Evolutionary conservation across 2,329 filamentous ascomycete species (phyloP).

Genomic region (Colletotrichum tabaci): DNA sequence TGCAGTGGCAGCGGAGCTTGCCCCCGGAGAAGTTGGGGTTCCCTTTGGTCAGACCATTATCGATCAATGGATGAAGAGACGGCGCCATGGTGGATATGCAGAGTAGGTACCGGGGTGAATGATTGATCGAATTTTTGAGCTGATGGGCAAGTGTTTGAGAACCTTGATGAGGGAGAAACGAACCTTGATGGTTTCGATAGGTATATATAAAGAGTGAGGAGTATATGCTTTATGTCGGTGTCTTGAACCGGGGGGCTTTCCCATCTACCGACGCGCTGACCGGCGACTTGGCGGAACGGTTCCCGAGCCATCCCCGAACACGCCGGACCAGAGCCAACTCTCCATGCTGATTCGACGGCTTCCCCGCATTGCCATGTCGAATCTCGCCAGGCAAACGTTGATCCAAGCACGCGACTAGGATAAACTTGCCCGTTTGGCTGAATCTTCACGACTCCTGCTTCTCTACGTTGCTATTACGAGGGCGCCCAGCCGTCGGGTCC

Average conservation of each 20-base stretch:
- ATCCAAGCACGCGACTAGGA: slow-evolving; percentile 24
- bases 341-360: slow-evolving; percentile 27
- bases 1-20: slow-evolving; percentile 74
- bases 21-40: slow-evolving; percentile 70
- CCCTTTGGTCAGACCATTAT: slow-evolving; percentile 73
- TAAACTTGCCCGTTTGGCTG: slow-evolving; percentile 31
- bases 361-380: slow-evolving; percentile 34
- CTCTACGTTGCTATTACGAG: not conserved
- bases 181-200: slow-evolving; percentile 11
- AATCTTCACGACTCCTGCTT: slow-evolving; percentile 16
- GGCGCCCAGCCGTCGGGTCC: slow-evolving; percentile 21
- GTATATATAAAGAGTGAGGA: slow-evolving; percentile 16
- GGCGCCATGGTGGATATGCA: slow-evolving; percentile 49
- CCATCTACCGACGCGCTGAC: slow-evolving; percentile 20
- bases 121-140: not conserved
- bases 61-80: slow-evolving; percentile 74
- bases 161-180: slow-evolving; percentile 15
- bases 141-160: not conserved
- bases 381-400: slow-evolving; percentile 9
- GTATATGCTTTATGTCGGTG: slow-evolving; percentile 5
- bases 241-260: not conserved
- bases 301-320: slow-evolving; percentile 37
- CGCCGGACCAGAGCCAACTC: slow-evolving; percentile 23
- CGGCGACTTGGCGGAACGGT: slow-evolving; percentile 23
- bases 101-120: not conserved